Percentiles rank a stretch among this genome's conserved stretches.
phyloP scores from a whole-genome alignment of 108 stramenopile genomes.

The Cyclotella distinguenda region DNA sequence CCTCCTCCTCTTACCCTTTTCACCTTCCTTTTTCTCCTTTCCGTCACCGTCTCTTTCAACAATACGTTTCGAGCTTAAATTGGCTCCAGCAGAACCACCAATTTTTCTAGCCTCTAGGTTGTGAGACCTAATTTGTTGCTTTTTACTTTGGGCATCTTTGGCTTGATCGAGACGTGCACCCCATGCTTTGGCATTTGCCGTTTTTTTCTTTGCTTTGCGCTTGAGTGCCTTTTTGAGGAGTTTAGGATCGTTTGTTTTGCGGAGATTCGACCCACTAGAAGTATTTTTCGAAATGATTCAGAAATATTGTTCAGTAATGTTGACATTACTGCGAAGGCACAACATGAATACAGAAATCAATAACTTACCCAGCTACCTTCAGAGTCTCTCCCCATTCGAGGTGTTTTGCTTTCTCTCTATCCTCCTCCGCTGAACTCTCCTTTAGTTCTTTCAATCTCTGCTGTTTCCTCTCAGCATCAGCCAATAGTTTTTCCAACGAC shows the following conservation, averaged over 20 bases:
- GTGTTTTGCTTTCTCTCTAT: constrained; percentile 67
- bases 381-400: constrained; percentile 82
- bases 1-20: constrained; percentile 40
- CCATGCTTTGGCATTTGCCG: constrained; percentile 81
- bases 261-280: constrained; percentile 39
- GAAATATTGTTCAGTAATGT: background rate
- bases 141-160: constrained; percentile 65
- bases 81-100: constrained; percentile 77
- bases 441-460: constrained; percentile 72
- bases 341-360: constrained; percentile 2
- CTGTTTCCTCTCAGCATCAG: constrained; percentile 84
- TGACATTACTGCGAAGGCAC: background rate
- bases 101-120: constrained; percentile 74
- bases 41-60: constrained; percentile 37
- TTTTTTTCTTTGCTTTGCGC: constrained; percentile 84
- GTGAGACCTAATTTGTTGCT: constrained; percentile 82
- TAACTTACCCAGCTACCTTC: constrained; percentile 58
- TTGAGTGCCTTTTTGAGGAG: constrained; percentile 83
- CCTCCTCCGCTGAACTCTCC: constrained; percentile 51
- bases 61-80: constrained; percentile 75
- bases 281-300: background rate
- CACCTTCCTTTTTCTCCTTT: constrained; percentile 15
- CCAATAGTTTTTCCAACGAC: constrained; percentile 78
- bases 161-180: constrained; percentile 69
- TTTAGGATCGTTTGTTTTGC: constrained; percentile 82